A percentile compares a stretch with the other conserved stretches of the same genome.
Evolutionary conservation across 768 basidiomycete genomes (phyloP).

Genomic region (Tylopilus felleus): DNA sequence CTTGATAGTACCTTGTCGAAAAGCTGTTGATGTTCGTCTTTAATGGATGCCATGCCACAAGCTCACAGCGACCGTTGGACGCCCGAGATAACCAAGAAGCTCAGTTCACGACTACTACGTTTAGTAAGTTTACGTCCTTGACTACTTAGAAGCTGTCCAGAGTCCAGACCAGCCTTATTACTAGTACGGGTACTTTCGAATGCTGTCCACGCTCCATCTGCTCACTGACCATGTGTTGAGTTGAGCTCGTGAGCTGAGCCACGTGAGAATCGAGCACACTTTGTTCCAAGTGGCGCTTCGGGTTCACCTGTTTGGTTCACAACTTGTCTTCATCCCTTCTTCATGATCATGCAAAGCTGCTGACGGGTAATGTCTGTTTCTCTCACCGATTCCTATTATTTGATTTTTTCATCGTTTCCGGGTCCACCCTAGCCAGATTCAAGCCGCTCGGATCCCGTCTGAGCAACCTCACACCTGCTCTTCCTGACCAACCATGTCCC

Average conservation of each 20-base stretch:
- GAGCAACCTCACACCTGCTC: background rate
- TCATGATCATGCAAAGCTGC: background rate
- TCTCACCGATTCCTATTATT: background rate
- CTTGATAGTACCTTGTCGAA: conserved; percentile 38
- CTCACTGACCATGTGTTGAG: too few species aligned
- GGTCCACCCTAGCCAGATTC: background rate
- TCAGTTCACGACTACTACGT: too few species aligned
- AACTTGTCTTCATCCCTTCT: background rate
- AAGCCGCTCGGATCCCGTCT: background rate
- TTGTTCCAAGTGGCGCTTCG: background rate
- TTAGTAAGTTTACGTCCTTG: too few species aligned
- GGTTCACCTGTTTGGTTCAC: background rate
- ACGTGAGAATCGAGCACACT: background rate
- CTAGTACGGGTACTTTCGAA: too few species aligned
- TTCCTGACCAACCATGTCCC: conserved; percentile 23
- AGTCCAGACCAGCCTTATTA: too few species aligned
- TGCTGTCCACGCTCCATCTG: too few species aligned
- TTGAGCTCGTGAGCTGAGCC: too few species aligned
- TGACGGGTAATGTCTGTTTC: background rate
- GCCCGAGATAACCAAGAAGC: too few species aligned
- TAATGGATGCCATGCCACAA: conserved; percentile 16
- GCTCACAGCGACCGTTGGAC: background rate
- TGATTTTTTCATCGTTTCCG: background rate
- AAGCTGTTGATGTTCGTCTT: conserved; percentile 25
- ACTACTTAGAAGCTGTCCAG: too few species aligned